Evolutionary conservation across 139 green algal genomes (phyloP).

Genomic region (Desmodesmus armatus): DNA sequence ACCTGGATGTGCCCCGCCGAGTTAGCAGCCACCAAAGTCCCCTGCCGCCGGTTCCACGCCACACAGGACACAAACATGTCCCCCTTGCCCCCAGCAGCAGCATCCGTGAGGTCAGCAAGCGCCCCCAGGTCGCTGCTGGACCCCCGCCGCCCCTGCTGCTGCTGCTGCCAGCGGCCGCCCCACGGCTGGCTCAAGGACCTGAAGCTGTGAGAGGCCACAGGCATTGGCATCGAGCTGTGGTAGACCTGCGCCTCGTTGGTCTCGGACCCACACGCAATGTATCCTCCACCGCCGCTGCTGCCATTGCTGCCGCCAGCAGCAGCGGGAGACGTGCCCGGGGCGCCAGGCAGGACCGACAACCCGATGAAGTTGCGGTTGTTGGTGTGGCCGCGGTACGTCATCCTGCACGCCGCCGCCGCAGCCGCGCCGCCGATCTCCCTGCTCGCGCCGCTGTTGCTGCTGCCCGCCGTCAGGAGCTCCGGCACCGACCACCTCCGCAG

Average conservation of each 20-base stretch:
- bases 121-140: background rate
- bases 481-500: constrained; percentile 76
- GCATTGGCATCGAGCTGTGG: constrained; percentile 46
- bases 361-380: constrained; percentile 99
- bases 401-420: constrained; percentile 42
- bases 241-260: constrained; percentile 67
- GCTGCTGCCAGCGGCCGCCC: constrained; percentile 62
- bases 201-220: constrained; percentile 36
- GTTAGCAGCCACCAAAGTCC: constrained; percentile 61
- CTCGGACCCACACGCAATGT: constrained; percentile 90
- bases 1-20: constrained; percentile 57
- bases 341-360: constrained; percentile 63
- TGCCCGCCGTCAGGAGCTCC: background rate
- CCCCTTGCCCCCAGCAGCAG: constrained; percentile 39
- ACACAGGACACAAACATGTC: constrained; percentile 71
- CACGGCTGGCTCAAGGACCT: background rate
- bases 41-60: constrained; percentile 66
- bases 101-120: constrained; percentile 1
- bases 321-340: constrained; percentile 36
- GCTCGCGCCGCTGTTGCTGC: background rate
- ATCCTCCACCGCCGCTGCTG: constrained; percentile 66
- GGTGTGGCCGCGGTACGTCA: constrained; percentile 78
- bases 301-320: background rate
- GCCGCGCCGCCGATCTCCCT: background rate
- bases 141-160: constrained; percentile 64